Percentiles rank a stretch among this genome's conserved stretches.
These are phyloP conservation scores for Tubosaeta brunneosetosa DNA, from an alignment of 768 basidiomycete genomes.

Conservation along the genomic window DNA sequence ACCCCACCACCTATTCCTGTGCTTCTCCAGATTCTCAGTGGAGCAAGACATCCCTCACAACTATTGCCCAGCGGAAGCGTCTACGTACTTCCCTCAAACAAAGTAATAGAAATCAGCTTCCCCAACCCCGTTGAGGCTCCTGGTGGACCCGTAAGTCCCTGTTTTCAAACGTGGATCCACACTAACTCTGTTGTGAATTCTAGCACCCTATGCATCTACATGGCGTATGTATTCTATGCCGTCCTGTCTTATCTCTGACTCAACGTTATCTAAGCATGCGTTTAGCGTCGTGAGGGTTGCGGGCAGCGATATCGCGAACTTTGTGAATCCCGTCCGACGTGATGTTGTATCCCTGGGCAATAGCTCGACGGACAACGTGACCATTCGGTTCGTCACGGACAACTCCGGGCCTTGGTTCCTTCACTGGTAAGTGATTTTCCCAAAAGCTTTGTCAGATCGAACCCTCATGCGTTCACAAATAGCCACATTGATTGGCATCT, in stretches of 20 bases:
- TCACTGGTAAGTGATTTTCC: conserved; percentile 31
- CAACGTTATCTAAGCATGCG: conserved; percentile 22
- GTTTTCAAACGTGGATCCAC: background rate
- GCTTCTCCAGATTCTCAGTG: conserved; percentile 56
- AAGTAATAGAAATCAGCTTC: conserved; percentile 43
- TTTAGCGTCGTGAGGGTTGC: conserved; percentile 36
- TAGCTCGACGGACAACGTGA: conserved; percentile 39
- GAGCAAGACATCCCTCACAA: conserved; percentile 40
- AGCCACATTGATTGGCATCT: conserved; percentile 33
- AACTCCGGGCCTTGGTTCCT: conserved; percentile 64
- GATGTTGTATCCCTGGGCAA: conserved; percentile 30
- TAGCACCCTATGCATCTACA: conserved; percentile 41
- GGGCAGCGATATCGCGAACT: conserved; percentile 30
- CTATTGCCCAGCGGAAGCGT: conserved; percentile 49
- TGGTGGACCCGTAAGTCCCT: conserved; percentile 29
- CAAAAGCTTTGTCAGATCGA: background rate
- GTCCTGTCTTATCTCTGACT: background rate
- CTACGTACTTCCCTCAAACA: conserved; percentile 42
- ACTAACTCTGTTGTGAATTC: background rate
- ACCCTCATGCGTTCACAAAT: background rate
- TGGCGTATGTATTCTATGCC: conserved; percentile 28
- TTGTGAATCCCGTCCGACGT: conserved; percentile 33
- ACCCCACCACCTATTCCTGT: conserved; percentile 44
- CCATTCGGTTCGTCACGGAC: conserved; percentile 57
- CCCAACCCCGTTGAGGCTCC: conserved; percentile 28